Evolutionary conservation across 2,329 filamentous ascomycete species (phyloP), one percentile per base, ranked within the genome.

Genomic region (Aspergillus clavatus): DNA sequence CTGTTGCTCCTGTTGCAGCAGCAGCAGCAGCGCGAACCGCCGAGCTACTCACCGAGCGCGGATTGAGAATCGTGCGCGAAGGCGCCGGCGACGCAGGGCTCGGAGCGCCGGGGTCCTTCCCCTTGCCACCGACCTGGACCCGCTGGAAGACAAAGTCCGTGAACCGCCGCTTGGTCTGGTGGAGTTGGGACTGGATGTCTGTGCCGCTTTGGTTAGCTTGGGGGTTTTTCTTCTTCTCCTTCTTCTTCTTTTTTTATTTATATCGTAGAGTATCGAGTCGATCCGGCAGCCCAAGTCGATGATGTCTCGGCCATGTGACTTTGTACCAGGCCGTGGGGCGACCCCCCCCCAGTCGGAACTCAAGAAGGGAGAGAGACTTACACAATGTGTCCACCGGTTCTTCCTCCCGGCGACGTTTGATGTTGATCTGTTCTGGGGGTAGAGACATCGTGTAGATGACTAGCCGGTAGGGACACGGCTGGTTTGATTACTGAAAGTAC

Each of bases 351-450:
- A 33, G 41, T 39, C 33, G 21, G n/a, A n/a, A n/a, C n/a, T n/a
- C n/a, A n/a, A n/a, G n/a, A 38, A 47, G 40, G 42, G 33, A 27
- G 21, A 22, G 21, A 37, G 36, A 44, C 63, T 46, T 72, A 76
- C 73, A 74, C 40, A 79, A 65, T 18, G 72, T 71, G 48, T 80
- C 77, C n/a, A 79, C 72, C 3, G 78, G 76, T 38, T 77, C 75
- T 43, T 81, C 77, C 44, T 74, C 72, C 44, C 77, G 73, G 52
- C 78, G 76, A 45, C 78, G 72, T 64, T 81, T 81, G 58, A 81
- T 72, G 19, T 70, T 72, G 40, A 77, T 74, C 31, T 73, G 69
- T 43, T 76, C 73, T 31, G 74, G 74, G 36, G 73, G 71, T 29
- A 72, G 55, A 22, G 72, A 45, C 72, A 76, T 76, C 5, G 18